A percentile compares a stretch with the other conserved stretches of the same genome.
phyloP scores from a whole-genome alignment of 257 asterid genomes.

The Lavandula angustifolia region DNA sequence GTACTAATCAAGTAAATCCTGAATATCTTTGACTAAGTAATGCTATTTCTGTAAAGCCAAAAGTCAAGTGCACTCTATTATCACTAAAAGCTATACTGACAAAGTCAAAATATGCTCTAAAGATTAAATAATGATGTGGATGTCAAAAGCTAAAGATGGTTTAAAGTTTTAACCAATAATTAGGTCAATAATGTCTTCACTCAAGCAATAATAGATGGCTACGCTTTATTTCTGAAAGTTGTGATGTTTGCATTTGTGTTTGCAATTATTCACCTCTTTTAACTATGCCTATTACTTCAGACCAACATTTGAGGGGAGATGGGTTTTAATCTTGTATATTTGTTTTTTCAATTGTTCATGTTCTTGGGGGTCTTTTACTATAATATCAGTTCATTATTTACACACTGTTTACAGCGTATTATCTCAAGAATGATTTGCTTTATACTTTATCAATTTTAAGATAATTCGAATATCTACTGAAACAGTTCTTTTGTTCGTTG shows the following conservation, averaged over 20 bases:
- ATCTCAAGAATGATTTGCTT: constrained; percentile 32
- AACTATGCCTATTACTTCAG: constrained; percentile 18
- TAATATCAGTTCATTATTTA: constrained; percentile 8
- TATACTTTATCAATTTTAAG: constrained; percentile 32
- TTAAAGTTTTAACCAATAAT: constrained; percentile 18
- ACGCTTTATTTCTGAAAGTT: constrained; percentile 33
- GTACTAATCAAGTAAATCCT: constrained; percentile 30
- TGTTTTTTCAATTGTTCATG: background rate
- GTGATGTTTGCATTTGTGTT: constrained; percentile 33
- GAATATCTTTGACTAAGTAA: constrained; percentile 21
- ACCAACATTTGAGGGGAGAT: constrained; percentile 1
- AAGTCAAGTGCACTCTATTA: constrained; percentile 32
- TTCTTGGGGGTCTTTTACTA: background rate
- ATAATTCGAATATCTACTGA: constrained; percentile 41
- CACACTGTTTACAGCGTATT: constrained; percentile 12
- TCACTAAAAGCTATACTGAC: constrained; percentile 27
- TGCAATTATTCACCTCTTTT: constrained; percentile 20
- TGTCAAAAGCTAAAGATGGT: constrained; percentile 42
- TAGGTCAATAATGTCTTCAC: too few relatives aligned
- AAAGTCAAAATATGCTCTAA: background rate
- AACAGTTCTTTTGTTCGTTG: constrained; percentile 35
- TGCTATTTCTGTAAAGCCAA: constrained; percentile 2
- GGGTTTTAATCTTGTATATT: constrained; percentile 11
- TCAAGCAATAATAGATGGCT: constrained; percentile 23
- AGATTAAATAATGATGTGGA: constrained; percentile 33